Base-by-base conservation (phyloP, 2,329 filamentous ascomycete species). In the Colletotrichum sp. region DNA sequence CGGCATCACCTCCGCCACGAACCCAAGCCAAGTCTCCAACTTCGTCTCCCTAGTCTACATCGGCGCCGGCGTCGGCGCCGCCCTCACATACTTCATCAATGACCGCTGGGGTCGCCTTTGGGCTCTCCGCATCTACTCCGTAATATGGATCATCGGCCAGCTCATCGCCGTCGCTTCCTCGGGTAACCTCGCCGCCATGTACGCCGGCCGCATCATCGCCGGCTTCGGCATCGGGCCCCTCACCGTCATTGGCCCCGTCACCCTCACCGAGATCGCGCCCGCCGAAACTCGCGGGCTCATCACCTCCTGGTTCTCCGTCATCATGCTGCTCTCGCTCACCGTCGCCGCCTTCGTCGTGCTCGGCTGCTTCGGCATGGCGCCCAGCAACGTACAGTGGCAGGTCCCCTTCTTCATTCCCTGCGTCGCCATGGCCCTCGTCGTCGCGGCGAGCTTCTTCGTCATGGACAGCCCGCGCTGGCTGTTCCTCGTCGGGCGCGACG, bases 71-170 rank as follows among this genome's bases (percentile, higher is more conserved):
- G 36, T 77, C 16, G 70, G 76, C 34, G 57, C 84, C 3, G 79
- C 69, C 16, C 69, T 83, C 2, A 83, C 83, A 6, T 86, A 85
- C 79, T 84, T 86, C 77, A 72, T 86, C 86, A 88, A 86, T 77
- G 80, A 87, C 72, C 79, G 81, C 8, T 80, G 86, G 22, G 86
- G 86, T 1, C 82, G 86, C 2, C 78, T 83, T 13, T 86, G 85
- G 85, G 84, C 85, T 3, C 80, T 80, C 8, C 82, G 86, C 2
- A 77, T 87, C 7, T 87, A 88, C 78, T 80, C 81, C 34, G 15
- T 74, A 29, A 78, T 85, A 62, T 85, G 80, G 78, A 81, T 83
- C 72, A 77, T 82, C 59, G 84, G 84, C 22, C 81, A 84, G 44
- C 77, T 85, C 29, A 81, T 84, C 27, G 80, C 82, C 3, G 82